Percentiles rank a stretch among this genome's conserved stretches.
These are phyloP conservation scores for Dendrobium huoshanense DNA, from an alignment of 106 monocot species.

Conservation along the genomic window DNA sequence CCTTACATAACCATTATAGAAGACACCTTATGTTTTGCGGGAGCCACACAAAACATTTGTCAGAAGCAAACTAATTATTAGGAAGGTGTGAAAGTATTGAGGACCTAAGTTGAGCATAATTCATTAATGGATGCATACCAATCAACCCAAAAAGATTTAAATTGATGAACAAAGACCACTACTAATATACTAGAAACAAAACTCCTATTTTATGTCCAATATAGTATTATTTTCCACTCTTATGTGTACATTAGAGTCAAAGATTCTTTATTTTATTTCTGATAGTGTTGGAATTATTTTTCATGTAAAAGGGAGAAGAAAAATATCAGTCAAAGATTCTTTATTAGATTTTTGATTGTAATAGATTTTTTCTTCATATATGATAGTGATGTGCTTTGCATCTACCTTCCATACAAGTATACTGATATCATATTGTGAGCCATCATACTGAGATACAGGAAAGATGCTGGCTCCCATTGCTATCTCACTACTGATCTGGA, in stretches of 20 bases:
- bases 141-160: not conserved
- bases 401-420: conserved; percentile 55
- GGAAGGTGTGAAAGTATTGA: not conserved
- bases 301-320: not conserved
- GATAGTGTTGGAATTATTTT: not conserved
- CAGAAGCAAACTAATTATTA: not conserved
- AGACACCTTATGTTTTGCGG: not conserved
- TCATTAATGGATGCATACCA: not conserved
- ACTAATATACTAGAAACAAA: not conserved
- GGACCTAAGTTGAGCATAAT: not conserved
- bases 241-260: not conserved
- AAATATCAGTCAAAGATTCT: conserved; percentile 1
- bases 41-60: not conserved
- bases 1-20: not conserved
- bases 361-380: conserved; percentile 2
- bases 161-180: not conserved
- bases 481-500: conserved; percentile 65
- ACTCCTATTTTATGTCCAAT: not conserved
- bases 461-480: conserved; percentile 79
- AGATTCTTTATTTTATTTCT: not conserved
- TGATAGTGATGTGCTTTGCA: not conserved
- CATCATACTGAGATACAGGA: conserved; percentile 48
- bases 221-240: not conserved
- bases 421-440: conserved; percentile 70
- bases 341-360: not conserved